Evolutionary conservation across 441 rosid species (phyloP).

Genomic region (Omphalea diandra): DNA sequence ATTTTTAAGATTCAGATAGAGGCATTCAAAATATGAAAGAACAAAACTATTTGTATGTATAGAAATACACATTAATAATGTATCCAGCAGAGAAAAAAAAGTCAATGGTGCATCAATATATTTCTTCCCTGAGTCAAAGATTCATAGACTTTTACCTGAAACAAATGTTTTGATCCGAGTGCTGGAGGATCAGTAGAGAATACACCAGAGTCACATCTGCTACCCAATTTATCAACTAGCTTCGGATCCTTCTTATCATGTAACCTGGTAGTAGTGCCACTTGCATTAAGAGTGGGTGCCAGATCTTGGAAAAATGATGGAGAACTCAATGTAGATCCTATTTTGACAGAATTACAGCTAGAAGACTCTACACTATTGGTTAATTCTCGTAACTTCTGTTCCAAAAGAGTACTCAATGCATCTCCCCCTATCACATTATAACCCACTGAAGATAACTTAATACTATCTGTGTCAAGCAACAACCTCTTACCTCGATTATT

Average conservation of each 20-base stretch:
- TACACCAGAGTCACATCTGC: constrained; percentile 28
- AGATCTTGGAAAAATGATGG: constrained; percentile 30
- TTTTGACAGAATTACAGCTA: constrained; percentile 38
- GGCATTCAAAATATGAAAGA: not conserved
- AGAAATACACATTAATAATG: not conserved
- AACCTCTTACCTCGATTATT: constrained; percentile 45
- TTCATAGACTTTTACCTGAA: constrained; percentile 44
- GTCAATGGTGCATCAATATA: not conserved
- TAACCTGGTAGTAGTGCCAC: constrained; percentile 23
- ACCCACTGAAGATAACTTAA: constrained; percentile 56
- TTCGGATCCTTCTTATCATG: constrained; percentile 24
- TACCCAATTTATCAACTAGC: constrained; percentile 22
- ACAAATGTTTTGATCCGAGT: constrained; percentile 33
- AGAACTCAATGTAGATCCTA: constrained; percentile 42
- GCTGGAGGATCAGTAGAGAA: constrained; percentile 30
- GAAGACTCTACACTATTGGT: constrained; percentile 61
- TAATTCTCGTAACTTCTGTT: constrained; percentile 78
- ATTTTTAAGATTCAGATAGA: not conserved
- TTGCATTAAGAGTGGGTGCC: constrained; percentile 21
- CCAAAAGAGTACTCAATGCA: constrained; percentile 80
- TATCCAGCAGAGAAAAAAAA: not conserved
- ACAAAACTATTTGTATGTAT: not conserved
- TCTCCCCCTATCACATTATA: constrained; percentile 72
- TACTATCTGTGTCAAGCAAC: constrained; percentile 44
- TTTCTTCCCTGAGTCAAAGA: not conserved